Conservation (phyloP, 345 rosid species). For the Bruguiera gymnorhiza region DNA sequence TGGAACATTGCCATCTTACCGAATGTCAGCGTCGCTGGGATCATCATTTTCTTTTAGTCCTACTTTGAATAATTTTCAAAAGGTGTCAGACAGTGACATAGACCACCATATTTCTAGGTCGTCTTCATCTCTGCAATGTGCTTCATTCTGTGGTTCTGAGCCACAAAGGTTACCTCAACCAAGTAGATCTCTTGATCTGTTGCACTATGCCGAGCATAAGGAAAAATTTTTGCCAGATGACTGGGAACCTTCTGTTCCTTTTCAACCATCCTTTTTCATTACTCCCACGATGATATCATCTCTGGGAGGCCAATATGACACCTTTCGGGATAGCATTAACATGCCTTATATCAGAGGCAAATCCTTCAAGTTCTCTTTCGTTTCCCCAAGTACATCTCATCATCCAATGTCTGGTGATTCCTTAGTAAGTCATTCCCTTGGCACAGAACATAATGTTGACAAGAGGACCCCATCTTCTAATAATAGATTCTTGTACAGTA, state of each 20-base stretch:
- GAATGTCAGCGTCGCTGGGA: constrained; percentile 34
- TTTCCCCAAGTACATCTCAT: constrained; percentile 29
- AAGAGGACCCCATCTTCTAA: constrained; percentile 44
- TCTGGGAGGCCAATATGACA: constrained; percentile 54
- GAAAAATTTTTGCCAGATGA: constrained; percentile 48
- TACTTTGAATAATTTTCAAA: constrained; percentile 35
- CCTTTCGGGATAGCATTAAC: constrained; percentile 56
- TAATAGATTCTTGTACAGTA: constrained; percentile 33
- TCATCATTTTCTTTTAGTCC: constrained; percentile 29
- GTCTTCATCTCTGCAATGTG: constrained; percentile 31
- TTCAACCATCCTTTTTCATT: constrained; percentile 61
- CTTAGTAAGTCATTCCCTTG: constrained; percentile 17
- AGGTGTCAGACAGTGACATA: constrained; percentile 30
- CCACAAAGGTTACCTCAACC: constrained; percentile 27
- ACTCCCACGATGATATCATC: constrained; percentile 47
- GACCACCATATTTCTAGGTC: constrained; percentile 27
- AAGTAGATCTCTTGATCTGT: constrained; percentile 21
- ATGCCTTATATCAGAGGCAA: constrained; percentile 31
- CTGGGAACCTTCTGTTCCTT: constrained; percentile 93
- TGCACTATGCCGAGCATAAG: constrained; percentile 27
- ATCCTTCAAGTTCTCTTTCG: constrained; percentile 32
- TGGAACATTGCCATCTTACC: constrained; percentile 16
- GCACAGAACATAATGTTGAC: constrained; percentile 40
- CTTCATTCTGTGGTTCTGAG: constrained; percentile 38
- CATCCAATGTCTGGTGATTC: constrained; percentile 38